phyloP scores from a whole-genome alignment of 164 flowering plant species.

The Sextonia rubra region DNA sequence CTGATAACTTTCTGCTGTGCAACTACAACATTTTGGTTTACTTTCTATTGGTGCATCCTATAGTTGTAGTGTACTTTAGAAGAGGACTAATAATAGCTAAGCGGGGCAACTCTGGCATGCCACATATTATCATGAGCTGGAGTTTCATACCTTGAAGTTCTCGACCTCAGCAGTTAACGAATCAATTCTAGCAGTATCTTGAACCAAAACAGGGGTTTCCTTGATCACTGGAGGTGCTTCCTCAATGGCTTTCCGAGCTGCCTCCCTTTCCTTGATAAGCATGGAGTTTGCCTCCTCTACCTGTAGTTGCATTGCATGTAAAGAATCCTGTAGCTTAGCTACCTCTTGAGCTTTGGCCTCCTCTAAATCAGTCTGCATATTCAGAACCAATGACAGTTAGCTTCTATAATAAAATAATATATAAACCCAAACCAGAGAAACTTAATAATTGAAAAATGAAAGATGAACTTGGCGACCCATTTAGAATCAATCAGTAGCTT shows the following conservation, averaged over 20 bases:
- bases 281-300: conserved; percentile 76
- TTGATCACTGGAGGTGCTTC: conserved; percentile 96
- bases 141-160: conserved; percentile 64
- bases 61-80: background rate
- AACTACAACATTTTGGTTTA: background rate
- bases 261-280: conserved; percentile 73
- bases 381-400: background rate
- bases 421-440: background rate
- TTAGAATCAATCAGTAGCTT: background rate
- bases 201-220: conserved; percentile 88
- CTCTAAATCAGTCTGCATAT: conserved; percentile 77
- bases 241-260: conserved; percentile 91
- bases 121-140: background rate
- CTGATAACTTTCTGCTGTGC: too few relatives aligned
- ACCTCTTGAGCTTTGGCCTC: conserved; percentile 86
- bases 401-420: background rate
- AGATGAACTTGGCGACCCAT: background rate
- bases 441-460: background rate
- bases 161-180: conserved; percentile 75
- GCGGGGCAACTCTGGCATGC: too few relatives aligned
- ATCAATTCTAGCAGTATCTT: conserved; percentile 84
- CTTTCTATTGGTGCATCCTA: background rate
- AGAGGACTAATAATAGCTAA: background rate
- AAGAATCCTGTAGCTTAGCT: conserved; percentile 75
- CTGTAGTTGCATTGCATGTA: conserved; percentile 71